Base-by-base conservation (phyloP, 2,329 filamentous ascomycete genomes). In the Nectriaceae sp. region DNA sequence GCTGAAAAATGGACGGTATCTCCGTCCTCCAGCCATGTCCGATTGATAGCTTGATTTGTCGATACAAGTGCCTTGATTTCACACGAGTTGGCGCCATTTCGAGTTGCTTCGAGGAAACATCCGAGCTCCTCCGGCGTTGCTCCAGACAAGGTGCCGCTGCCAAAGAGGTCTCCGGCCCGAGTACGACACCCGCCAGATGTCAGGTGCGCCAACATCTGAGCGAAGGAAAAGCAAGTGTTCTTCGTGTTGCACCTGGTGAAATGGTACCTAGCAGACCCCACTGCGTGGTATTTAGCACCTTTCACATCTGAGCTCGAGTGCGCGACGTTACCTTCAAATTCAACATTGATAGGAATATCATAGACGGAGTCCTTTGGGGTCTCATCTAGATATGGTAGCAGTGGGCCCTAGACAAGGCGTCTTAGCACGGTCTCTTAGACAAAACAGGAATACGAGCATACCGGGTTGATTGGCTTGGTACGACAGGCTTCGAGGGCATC, bases 401-500 rank as follows among this genome's bases (percentile, higher is more conserved):
- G 8, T 31, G 26, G 26, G 26, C 8, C 8, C 26, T 31, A 8
- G 26, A 31, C 8, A 8, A 31, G 26, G 26, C 15, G 15, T 31
- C 8, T 31, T 31, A 31, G 26, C 26, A 31, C 15, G 15, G 26
- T 15, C 26, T 31, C 8, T 15, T 31, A 31, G 26, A 8, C 8
- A 31, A 15, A 31, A 31, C 15, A 8, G 26, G 8, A 8, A 31
- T 8, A 31, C 8, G 26, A 8, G 15, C 26, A 8, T 15, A 31
- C 26, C 8, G 15, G 8, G 8, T 8, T 8, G 26, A 31, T 31
- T 8, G 26, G 26, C 26, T 8, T 8, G 26, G 26, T 31, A 8
- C 26, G 26, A 15, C 8, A 37, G 18, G 33, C 10, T 42, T 58
- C 58, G 31, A 84, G 61, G 0, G 81, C 80, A 44, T 82, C 79